phyloP scores from a whole-genome alignment of 108 stramenopile genomes.

The Fragilaria radians region DNA sequence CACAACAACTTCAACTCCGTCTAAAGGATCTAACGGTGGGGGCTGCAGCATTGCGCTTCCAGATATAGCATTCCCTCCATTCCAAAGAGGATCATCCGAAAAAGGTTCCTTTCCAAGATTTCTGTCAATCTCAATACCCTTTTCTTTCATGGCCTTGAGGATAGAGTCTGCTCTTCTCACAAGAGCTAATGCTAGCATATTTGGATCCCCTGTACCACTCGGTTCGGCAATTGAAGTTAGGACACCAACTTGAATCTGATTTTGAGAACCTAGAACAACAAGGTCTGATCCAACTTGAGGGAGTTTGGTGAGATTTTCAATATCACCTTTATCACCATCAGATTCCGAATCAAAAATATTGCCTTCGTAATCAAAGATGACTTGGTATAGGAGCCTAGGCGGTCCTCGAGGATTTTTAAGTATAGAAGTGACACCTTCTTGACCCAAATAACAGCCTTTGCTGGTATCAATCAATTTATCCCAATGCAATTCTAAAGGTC shows the following conservation, averaged over 20 bases:
- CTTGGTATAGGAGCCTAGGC: constrained; percentile 60
- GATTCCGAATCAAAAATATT: constrained; percentile 56
- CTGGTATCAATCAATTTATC: constrained; percentile 45
- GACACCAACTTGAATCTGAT: constrained; percentile 55
- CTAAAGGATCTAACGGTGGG: constrained; percentile 64
- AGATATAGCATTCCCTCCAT: background rate
- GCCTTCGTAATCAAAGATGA: constrained; percentile 61
- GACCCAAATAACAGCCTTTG: constrained; percentile 85
- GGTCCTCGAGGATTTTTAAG: constrained; percentile 72
- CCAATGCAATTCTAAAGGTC: constrained; percentile 67
- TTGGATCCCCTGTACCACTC: constrained; percentile 54
- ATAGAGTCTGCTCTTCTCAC: constrained; percentile 52
- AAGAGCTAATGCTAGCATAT: constrained; percentile 53
- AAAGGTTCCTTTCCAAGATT: constrained; percentile 26
- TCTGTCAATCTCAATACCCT: constrained; percentile 37
- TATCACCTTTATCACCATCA: constrained; percentile 22
- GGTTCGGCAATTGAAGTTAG: constrained; percentile 71
- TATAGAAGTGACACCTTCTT: constrained; percentile 77
- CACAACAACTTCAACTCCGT: constrained; percentile 72
- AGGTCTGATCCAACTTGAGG: constrained; percentile 49
- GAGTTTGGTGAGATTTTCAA: constrained; percentile 45
- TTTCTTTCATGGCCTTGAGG: constrained; percentile 51
- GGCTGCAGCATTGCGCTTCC: constrained; percentile 50
- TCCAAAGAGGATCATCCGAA: constrained; percentile 3
- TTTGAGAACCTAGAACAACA: constrained; percentile 72